A percentile compares a stretch with the other conserved stretches of the same genome.
phyloP scores from a whole-genome alignment of 129 eudicot genomes.

The Flaveria robusta region DNA sequence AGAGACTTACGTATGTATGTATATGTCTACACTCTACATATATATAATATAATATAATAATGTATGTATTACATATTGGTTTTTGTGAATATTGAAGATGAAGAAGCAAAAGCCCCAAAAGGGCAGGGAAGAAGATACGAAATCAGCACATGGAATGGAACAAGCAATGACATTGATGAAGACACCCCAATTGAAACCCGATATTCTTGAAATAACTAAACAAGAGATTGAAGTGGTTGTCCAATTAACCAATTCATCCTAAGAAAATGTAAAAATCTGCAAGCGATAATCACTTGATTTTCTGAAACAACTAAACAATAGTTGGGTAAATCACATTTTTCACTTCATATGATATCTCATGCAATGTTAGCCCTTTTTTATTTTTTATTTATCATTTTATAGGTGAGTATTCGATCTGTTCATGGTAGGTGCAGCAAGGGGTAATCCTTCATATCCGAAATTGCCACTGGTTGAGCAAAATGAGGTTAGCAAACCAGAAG shows the following conservation, averaged over 20 bases:
- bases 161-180: conserved; percentile 67
- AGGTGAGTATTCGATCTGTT: too few species aligned
- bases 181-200: conserved; percentile 62
- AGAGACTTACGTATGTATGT: not conserved
- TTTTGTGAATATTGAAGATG: conserved; percentile 24
- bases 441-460: too few species aligned
- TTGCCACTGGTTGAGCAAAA: too few species aligned
- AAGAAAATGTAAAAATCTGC: conserved; percentile 49
- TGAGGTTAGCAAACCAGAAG: too few species aligned
- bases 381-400: too few species aligned
- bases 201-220: conserved; percentile 60
- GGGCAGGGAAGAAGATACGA: conserved; percentile 45
- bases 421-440: too few species aligned
- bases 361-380: too few species aligned
- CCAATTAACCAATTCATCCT: conserved; percentile 50
- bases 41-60: too few species aligned
- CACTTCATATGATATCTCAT: too few species aligned
- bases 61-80: not conserved
- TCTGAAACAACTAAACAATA: too few species aligned
- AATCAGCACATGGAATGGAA: conserved; percentile 70
- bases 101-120: conserved; percentile 44
- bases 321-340: too few species aligned
- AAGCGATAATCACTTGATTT: not conserved
- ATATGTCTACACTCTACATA: not conserved
- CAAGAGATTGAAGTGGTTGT: conserved; percentile 86